Conservation (phyloP, 495 filamentous ascomycete genomes). For the Neurospora sp. region DNA sequence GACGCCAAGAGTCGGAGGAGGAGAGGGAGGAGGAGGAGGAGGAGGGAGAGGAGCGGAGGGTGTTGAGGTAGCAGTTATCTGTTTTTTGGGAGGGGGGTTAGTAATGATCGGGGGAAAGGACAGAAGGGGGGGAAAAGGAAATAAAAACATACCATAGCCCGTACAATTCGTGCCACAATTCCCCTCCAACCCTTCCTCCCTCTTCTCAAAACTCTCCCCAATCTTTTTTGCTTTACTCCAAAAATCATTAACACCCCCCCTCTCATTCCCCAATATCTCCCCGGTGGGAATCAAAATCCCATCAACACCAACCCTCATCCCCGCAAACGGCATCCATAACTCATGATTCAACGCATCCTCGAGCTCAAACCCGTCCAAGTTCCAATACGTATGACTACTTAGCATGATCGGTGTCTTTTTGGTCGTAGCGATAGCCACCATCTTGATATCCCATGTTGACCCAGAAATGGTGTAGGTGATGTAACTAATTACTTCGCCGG, state of each 20-base stretch:
- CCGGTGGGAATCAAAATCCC: slow-evolving; percentile 70
- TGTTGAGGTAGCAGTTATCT: slow-evolving; percentile 44
- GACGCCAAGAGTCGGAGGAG: slow-evolving; percentile 42
- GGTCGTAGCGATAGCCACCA: slow-evolving; percentile 42
- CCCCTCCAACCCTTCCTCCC: slow-evolving; percentile 40
- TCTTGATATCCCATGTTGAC: slow-evolving; percentile 44
- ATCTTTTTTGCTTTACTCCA: slow-evolving; percentile 62
- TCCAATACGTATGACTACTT: slow-evolving; percentile 68
- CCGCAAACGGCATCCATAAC: slow-evolving; percentile 60
- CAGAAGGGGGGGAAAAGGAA: too few relatives aligned
- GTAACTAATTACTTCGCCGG: slow-evolving; percentile 67
- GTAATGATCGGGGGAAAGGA: too few relatives aligned
- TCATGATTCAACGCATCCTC: slow-evolving; percentile 58
- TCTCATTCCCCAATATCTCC: slow-evolving; percentile 52
- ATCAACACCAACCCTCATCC: slow-evolving; percentile 61
- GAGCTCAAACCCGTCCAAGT: slow-evolving; percentile 71
- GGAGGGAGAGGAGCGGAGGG: slow-evolving; percentile 22
- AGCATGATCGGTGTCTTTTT: slow-evolving; percentile 61
- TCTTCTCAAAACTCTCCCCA: slow-evolving; percentile 46
- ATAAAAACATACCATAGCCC: too few relatives aligned
- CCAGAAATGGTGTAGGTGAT: slow-evolving; percentile 56
- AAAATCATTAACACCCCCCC: slow-evolving; percentile 62
- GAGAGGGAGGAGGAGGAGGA: slow-evolving; percentile 5
- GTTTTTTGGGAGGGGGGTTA: too few relatives aligned
- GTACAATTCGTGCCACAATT: slow-evolving; percentile 65